Evolutionary conservation across 1,284 basidiomycete species (phyloP), one percentile per base, ranked within the genome.

Genomic region (Dichomitus squalens): DNA sequence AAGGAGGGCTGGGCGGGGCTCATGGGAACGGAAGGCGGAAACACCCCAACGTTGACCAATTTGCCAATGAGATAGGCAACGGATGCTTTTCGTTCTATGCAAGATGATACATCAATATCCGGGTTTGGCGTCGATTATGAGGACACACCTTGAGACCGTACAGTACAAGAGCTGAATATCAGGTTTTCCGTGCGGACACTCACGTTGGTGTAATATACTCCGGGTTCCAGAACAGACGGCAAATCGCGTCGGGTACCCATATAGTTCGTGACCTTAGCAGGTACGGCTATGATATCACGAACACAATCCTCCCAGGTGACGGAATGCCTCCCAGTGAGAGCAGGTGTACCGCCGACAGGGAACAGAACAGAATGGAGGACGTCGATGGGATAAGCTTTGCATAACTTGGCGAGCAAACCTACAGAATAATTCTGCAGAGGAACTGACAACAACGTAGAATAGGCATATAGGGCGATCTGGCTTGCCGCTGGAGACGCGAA

Each of bases 301-400:
- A 92, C 80, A 63, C 78, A 83, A 61, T 89, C 85, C 61, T 88
- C 87, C 92, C 92, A 94, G 53, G 72, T 63, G 35, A 81, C 60
- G 34, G 70, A 68, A 52, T 71, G 69, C 59, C 73, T 74, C 49
- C 64, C 63, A 50, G 69, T 59, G 7, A 57, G 50, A 34, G 47
- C 18, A 7, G 20, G 38, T 23, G 18, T 41, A 36, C 50, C 51
- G 25, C 65, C 65, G 9, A 52, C 60, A 9, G 66, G 64, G 67
- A 82, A 84, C 2, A 87, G 66, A 18, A 80, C 74, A 18, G 72
- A 65, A 68, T 88, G 84, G 18, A 94, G 69, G 39, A 85, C 77
- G 63, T 92, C 87, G 46, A 95, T 72, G 5, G 90, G 81, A 67
- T 92, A 94, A 33, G 81, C 74, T 44, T 69, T 73, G 3, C 78